These are phyloP conservation scores for Carex parvula DNA, from an alignment of 176 grass and related monocot species.

Conservation along the genomic window DNA sequence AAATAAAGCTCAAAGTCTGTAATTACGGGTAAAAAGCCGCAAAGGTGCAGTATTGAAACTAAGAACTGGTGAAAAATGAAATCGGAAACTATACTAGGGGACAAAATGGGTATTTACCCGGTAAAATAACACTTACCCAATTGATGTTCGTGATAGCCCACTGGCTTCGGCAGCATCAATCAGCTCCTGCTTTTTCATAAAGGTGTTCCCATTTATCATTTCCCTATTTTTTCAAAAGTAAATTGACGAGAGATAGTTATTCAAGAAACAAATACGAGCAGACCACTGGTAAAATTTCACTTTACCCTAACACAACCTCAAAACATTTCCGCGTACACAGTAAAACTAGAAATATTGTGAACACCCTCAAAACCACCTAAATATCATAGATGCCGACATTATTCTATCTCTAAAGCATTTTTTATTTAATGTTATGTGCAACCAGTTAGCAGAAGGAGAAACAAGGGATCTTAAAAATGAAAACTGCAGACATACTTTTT, in stretches of 20 bases:
- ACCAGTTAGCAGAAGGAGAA: background rate
- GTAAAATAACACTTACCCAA: constrained; percentile 45
- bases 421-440: background rate
- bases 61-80: constrained; percentile 6
- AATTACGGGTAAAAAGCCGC: background rate
- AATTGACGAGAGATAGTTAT: constrained; percentile 4
- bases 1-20: background rate
- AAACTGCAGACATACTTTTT: background rate
- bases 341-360: background rate
- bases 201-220: constrained; percentile 40
- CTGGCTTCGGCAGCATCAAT: constrained; percentile 85
- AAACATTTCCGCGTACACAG: background rate
- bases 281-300: background rate
- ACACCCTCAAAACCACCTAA: background rate
- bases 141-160: constrained; percentile 57
- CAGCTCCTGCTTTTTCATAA: constrained; percentile 83
- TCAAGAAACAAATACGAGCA: background rate
- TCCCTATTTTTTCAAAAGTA: constrained; percentile 31
- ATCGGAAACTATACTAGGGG: constrained; percentile 12
- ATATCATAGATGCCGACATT: background rate
- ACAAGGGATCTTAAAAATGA: background rate
- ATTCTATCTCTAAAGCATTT: background rate
- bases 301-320: background rate
- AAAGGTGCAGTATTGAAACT: background rate
- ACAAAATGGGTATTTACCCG: background rate